These are phyloP conservation scores for Paramecium pentaurelia DNA, from an alignment of 73 alveolate species.

Conservation along the genomic window DNA sequence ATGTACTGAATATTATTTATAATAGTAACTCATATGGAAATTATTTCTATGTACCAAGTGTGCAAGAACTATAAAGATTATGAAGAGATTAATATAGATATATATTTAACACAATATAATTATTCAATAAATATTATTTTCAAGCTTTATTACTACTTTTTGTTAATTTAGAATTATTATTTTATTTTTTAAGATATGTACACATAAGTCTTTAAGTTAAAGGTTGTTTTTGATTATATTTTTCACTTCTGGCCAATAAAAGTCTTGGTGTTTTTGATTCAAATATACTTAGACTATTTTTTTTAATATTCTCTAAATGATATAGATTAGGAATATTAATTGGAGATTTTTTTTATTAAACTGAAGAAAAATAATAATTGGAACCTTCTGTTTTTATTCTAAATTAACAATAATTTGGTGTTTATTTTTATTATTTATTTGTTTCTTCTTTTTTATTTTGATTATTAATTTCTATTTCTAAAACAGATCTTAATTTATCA, in stretches of 20 bases:
- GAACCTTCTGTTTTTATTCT: neutral
- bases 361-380: neutral
- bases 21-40: constrained; percentile 4
- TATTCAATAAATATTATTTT: neutral
- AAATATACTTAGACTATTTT: neutral
- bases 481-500: neutral
- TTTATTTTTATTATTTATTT: neutral
- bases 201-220: neutral
- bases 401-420: neutral
- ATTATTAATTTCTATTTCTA: neutral
- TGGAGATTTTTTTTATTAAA: neutral
- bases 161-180: neutral
- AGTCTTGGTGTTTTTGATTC: neutral
- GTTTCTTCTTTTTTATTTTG: neutral
- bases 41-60: constrained; percentile 30
- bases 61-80: neutral
- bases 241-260: neutral
- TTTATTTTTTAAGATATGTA: neutral
- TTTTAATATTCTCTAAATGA: neutral
- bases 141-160: neutral
- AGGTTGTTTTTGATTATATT: neutral
- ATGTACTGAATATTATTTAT: neutral
- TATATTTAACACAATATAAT: neutral
- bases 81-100: neutral
- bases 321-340: neutral